Evolutionary conservation across 208 protist genomes (phyloP), one percentile per base, ranked within the genome.

Genomic region (Leishmania tropica): DNA sequence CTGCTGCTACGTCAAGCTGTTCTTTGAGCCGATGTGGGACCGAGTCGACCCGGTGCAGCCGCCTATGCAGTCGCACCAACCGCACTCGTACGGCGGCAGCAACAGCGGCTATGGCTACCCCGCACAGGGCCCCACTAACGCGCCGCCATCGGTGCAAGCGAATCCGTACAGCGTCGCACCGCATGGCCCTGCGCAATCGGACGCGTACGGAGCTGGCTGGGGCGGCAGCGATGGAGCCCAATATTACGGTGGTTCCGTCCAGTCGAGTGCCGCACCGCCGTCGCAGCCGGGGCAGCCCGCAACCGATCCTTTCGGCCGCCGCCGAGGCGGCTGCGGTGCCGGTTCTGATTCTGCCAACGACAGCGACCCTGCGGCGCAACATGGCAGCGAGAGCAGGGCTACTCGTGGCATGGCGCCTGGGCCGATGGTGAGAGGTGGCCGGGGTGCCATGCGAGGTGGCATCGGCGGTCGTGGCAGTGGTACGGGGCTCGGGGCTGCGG

Each of bases 1-100:
- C 68, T 96, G 93, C 84, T 97, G 94, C 86, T 90, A 93, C 77
- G 85, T 97, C 86, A 84, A 85, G 48, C 85, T 97, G 37, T 83
- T 75, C 45, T 92, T 86, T 45, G 85, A 90, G 31, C 81, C 85
- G 51, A 76, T 84, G 58, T 92, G 75, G 58, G 79, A 87, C 71
- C 76, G 47, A 24, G 54, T 24, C 76, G 74, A 78, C 56, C 37
- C 47, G 2, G 37, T 19, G 35, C 74, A 78, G 40, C 74, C n/a
- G 74, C 74, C 74, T 64, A 35, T 13, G 24, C 73, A 28, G 37
- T 17, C n/a, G 37, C 60, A 74, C 31, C 47, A 21, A 4, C 21
- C 54, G 35, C 19, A 45, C 17, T 19, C 42, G 17, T 76, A 80
- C 75, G 58, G 71, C 68, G 53, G 37, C 35, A 56, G 51, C 64